Percentiles rank a stretch among this genome's conserved stretches.
Conservation (phyloP, 2,329 filamentous ascomycete species). For the Lizonia empirigonia region DNA sequence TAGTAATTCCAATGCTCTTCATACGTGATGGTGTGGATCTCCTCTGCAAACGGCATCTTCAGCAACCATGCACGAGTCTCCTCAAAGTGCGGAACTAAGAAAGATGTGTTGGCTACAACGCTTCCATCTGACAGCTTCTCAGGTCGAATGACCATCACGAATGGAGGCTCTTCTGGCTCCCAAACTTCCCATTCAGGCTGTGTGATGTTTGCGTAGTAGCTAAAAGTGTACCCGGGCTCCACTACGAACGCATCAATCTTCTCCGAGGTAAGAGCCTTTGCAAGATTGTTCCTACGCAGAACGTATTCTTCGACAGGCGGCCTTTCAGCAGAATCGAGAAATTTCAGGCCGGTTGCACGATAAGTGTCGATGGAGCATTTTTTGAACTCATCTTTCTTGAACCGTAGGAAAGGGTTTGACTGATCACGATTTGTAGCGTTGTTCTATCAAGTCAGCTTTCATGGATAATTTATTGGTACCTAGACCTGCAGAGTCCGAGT, state of each 20-base stretch:
- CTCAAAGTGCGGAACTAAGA: slow-evolving; percentile 65
- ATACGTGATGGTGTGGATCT: slow-evolving; percentile 63
- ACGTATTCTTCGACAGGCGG: slow-evolving; percentile 61
- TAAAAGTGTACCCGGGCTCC: slow-evolving; percentile 69
- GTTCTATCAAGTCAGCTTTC: too few relatives aligned
- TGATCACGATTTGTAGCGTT: background rate
- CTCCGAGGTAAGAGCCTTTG: slow-evolving; percentile 59
- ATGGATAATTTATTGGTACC: too few relatives aligned
- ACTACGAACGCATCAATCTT: slow-evolving; percentile 64
- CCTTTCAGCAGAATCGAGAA: slow-evolving; percentile 57
- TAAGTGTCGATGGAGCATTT: slow-evolving; percentile 60
- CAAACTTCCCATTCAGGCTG: slow-evolving; percentile 68
- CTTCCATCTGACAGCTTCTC: slow-evolving; percentile 46
- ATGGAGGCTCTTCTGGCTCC: slow-evolving; percentile 68
- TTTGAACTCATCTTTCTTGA: slow-evolving; percentile 39
- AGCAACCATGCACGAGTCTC: slow-evolving; percentile 64
- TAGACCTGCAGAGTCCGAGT: background rate
- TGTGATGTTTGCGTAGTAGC: slow-evolving; percentile 67
- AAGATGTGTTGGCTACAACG: slow-evolving; percentile 61
- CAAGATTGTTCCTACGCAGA: slow-evolving; percentile 61
- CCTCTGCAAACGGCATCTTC: slow-evolving; percentile 59
- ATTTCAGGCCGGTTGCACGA: slow-evolving; percentile 57
- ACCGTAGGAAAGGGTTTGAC: background rate
- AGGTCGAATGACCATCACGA: slow-evolving; percentile 66
- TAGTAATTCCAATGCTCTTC: slow-evolving; percentile 71